These are phyloP conservation scores for Santalum album DNA, from an alignment of 164 flowering plant species.

Conservation along the genomic window DNA sequence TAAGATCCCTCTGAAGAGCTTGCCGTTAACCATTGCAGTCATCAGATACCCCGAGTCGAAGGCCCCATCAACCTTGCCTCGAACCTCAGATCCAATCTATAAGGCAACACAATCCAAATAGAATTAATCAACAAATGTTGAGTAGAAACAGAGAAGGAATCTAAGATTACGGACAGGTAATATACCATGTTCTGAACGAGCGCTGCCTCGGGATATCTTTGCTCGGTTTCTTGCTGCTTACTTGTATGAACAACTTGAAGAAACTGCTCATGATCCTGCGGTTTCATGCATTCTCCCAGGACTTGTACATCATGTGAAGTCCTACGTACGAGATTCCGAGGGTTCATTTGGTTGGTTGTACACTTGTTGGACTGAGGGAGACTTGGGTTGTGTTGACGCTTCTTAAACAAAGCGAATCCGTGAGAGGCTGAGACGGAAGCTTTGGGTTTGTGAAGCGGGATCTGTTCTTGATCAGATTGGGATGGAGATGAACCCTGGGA, in stretches of 20 bases:
- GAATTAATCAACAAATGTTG: not conserved
- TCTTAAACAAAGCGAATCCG: constrained; percentile 28
- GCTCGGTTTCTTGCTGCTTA: constrained; percentile 21
- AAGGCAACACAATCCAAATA: not conserved
- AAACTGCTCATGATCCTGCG: constrained; percentile 24
- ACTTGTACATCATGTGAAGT: constrained; percentile 21
- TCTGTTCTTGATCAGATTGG: constrained; percentile 79
- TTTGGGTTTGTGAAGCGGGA: constrained; percentile 18
- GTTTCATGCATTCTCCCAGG: constrained; percentile 21
- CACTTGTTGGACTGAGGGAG: constrained; percentile 12
- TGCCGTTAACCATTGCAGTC: constrained; percentile 86
- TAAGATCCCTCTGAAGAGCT: constrained; percentile 68
- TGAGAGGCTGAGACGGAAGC: constrained; percentile 17
- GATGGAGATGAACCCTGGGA: constrained; percentile 83
- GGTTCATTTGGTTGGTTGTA: constrained; percentile 11
- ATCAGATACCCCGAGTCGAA: constrained; percentile 90
- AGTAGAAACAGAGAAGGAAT: not conserved
- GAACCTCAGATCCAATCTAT: constrained; percentile 91
- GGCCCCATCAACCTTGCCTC: constrained; percentile 78
- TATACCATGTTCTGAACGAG: constrained; percentile 39
- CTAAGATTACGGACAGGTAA: not conserved
- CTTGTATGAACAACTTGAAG: constrained; percentile 13
- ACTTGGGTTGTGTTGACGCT: constrained; percentile 15
- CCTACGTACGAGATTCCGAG: constrained; percentile 9
- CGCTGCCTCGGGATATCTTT: constrained; percentile 19